A percentile compares a stretch with the other conserved stretches of the same genome.
Evolutionary conservation across 768 basidiomycete genomes (phyloP).

Genomic region (Agaricus bisporus): DNA sequence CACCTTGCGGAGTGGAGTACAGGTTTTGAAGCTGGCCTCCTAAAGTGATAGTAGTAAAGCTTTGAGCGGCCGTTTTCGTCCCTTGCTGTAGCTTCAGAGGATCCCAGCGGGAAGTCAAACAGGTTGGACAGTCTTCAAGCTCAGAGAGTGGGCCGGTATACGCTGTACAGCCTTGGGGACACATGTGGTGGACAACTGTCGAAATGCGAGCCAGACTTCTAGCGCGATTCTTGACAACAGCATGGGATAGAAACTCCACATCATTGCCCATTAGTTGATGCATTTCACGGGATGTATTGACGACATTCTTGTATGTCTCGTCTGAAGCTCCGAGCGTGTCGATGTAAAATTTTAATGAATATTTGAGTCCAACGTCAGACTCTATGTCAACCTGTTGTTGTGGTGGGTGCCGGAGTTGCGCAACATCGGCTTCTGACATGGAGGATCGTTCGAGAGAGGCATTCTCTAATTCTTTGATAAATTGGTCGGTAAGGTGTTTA

Average conservation of each 20-base stretch:
- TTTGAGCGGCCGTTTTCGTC: conserved; percentile 16
- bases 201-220: conserved; percentile 26
- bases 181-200: conserved; percentile 35
- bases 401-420: no score
- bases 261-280: not conserved
- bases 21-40: conserved; percentile 37
- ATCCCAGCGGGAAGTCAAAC: conserved; percentile 21
- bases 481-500: no score
- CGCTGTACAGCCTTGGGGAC: conserved; percentile 26
- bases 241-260: conserved; percentile 14
- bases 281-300: not conserved
- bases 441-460: no score
- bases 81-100: not conserved
- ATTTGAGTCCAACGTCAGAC: conserved; percentile 8
- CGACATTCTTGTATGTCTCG: not conserved
- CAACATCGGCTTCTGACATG: no score
- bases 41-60: conserved; percentile 33
- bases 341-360: conserved; percentile 3
- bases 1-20: conserved; percentile 9
- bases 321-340: not conserved
- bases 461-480: no score
- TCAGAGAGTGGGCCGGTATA: conserved; percentile 21
- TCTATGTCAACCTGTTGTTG: conserved; percentile 1
- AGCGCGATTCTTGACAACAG: conserved; percentile 19
- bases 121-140: conserved; percentile 19